Evolutionary conservation across 331 rosid species (phyloP), one percentile per base, ranked within the genome.

Genomic region (Quercus lobata): DNA sequence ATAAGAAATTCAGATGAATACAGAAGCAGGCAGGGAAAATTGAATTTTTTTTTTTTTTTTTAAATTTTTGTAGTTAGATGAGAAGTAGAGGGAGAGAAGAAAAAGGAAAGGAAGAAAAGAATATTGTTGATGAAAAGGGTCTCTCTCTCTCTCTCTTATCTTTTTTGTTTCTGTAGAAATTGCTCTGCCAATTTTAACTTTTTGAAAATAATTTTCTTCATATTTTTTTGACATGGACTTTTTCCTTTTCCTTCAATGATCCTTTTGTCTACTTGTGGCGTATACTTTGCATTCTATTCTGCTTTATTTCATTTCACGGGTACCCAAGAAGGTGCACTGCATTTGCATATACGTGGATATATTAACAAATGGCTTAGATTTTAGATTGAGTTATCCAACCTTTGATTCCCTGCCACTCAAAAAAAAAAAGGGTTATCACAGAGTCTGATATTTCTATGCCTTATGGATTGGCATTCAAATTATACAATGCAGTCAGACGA

Each of bases 1-100:
- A 27, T 80, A 87, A 84, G 71, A 55, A 78, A 69, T 24, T 46
- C 11, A 27, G n/a, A 63, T 15, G 37, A 29, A 60, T 25, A 7
- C n/a, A 29, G 34, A 41, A 57, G 53, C 75, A 19, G 52, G 44
- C 69, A 52, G 69, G 27, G 52, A 9, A 57, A 58, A 16, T 24
- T 46, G 21, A 11, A 17, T 24, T 46, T 75, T 56, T 74, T 18
- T 49, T 46, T 46, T 46, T 49, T 46, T 46, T 49, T 49, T 46
- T 3, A 22, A 3, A 49, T 49, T 18, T 30, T 46, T 73, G 25
- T 55, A 16, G 49, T 73, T 32, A 18, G 60, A 11, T 8, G 5
- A 19, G 12, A 25, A 11, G 55, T n/a, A n/a, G 60, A 3, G 25
- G 71, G 34, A 41, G 53, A 62, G 69, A 14, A 34, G 54, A 12